These are phyloP conservation scores for Rhizopogon salebrosus DNA, from an alignment of 768 basidiomycete species.

Conservation along the genomic window DNA sequence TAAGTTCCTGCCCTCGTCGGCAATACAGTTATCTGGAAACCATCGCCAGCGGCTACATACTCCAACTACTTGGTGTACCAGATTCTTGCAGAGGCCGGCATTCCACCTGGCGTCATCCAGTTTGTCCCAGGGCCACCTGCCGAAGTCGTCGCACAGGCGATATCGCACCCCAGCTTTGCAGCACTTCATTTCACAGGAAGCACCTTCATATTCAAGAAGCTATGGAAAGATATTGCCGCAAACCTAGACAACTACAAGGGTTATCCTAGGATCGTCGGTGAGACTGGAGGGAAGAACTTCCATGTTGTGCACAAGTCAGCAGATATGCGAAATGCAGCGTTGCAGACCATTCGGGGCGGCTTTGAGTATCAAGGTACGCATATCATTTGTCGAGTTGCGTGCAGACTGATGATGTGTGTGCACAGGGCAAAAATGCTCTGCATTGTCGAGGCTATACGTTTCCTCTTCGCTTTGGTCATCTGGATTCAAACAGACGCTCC, in stretches of 20 bases:
- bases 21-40: conserved; percentile 96
- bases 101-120: conserved; percentile 93
- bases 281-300: conserved; percentile 99
- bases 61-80: conserved; percentile 91
- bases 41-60: conserved; percentile 91
- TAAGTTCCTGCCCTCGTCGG: conserved; percentile 88
- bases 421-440: conserved; percentile 93
- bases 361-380: conserved; percentile 90
- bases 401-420: not conserved
- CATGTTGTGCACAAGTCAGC: conserved; percentile 88
- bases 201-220: conserved; percentile 88
- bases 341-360: conserved; percentile 81
- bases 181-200: conserved; percentile 96
- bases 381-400: not conserved
- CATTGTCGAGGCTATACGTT: conserved; percentile 87
- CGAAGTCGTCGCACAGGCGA: conserved; percentile 80
- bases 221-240: conserved; percentile 92
- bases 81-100: conserved; percentile 89
- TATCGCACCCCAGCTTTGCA: conserved; percentile 75
- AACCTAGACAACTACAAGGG: conserved; percentile 85
- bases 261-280: conserved; percentile 95
- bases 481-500: conserved; percentile 80
- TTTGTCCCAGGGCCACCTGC: conserved; percentile 89
- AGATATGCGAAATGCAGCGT: conserved; percentile 83
- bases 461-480: conserved; percentile 78